Evolutionary conservation across 2,329 filamentous ascomycete genomes (phyloP).

Genomic region (Saccharata proteae): DNA sequence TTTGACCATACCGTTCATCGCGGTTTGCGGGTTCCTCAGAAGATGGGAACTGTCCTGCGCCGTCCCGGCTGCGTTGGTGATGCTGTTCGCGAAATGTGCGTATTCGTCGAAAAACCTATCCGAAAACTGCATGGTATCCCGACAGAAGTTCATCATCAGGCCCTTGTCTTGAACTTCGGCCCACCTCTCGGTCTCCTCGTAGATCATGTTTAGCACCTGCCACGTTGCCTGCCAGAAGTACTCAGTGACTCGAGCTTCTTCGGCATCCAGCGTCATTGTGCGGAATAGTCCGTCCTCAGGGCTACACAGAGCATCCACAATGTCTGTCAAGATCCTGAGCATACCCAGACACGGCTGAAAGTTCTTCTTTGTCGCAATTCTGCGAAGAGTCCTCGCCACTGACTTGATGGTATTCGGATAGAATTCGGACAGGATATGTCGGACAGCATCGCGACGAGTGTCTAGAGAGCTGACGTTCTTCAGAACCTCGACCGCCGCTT

Average conservation of each 20-base stretch:
- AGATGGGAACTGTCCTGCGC: constrained; percentile 33
- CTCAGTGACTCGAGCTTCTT: constrained; percentile 54
- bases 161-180: constrained; percentile 59
- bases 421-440: constrained; percentile 45
- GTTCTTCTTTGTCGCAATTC: constrained; percentile 42
- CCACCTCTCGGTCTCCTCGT: constrained; percentile 75
- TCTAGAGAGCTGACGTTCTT: constrained; percentile 68
- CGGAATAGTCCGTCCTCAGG: constrained; percentile 51
- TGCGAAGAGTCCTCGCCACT: constrained; percentile 43
- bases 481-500: constrained; percentile 68
- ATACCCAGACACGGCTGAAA: constrained; percentile 49
- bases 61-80: constrained; percentile 34
- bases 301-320: constrained; percentile 52
- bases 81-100: constrained; percentile 63
- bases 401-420: constrained; percentile 45
- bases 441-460: constrained; percentile 47
- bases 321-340: constrained; percentile 49
- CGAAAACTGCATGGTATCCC: constrained; percentile 89
- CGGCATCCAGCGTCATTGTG: constrained; percentile 42
- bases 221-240: constrained; percentile 79
- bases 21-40: constrained; percentile 50
- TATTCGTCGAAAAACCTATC: constrained; percentile 77
- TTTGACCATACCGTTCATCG: constrained; percentile 60
- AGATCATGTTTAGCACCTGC: constrained; percentile 69
- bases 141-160: constrained; percentile 82